These are phyloP conservation scores for Amaranthus palmeri DNA, from an alignment of 148 eudicot species.

Conservation along the genomic window DNA sequence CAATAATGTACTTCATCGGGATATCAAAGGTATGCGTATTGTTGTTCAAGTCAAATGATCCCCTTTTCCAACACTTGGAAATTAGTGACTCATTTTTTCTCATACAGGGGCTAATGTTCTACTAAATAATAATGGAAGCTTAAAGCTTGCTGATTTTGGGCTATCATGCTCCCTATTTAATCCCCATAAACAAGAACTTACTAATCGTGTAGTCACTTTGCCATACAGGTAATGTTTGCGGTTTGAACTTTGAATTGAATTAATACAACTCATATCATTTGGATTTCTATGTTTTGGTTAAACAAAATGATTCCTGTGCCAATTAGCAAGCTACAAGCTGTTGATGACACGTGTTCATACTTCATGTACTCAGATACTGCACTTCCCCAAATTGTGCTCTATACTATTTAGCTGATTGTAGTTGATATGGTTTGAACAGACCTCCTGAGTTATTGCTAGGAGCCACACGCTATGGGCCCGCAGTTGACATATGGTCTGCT, in stretches of 20 bases:
- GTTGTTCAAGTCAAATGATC: neutral
- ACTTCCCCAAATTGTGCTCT: neutral
- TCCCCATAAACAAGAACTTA: conserved; percentile 11
- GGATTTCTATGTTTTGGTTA: neutral
- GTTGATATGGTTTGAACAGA: conserved; percentile 39
- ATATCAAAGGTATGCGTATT: conserved; percentile 52
- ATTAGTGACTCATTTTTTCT: conserved; percentile 11
- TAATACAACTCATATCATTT: neutral
- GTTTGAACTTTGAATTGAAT: neutral
- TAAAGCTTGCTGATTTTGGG: conserved; percentile 88
- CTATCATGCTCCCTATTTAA: conserved; percentile 50
- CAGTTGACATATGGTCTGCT: conserved; percentile 85
- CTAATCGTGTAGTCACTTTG: conserved; percentile 31
- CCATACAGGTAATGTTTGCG: conserved; percentile 21
- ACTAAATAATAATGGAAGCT: conserved; percentile 72
- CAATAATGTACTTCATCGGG: conserved; percentile 80
- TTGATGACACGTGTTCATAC: conserved; percentile 29
- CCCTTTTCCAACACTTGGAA: neutral
- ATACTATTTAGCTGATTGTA: conserved; percentile 15
- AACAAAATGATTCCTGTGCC: neutral
- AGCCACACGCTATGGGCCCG: conserved; percentile 78
- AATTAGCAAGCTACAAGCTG: neutral
- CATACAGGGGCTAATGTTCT: conserved; percentile 64
- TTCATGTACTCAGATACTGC: conserved; percentile 23
- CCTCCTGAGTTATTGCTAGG: conserved; percentile 89